Percentiles rank a stretch among this genome's conserved stretches.
phyloP scores from a whole-genome alignment of 192 early-diverging fungal species.

The Umbelopsis sp. region DNA sequence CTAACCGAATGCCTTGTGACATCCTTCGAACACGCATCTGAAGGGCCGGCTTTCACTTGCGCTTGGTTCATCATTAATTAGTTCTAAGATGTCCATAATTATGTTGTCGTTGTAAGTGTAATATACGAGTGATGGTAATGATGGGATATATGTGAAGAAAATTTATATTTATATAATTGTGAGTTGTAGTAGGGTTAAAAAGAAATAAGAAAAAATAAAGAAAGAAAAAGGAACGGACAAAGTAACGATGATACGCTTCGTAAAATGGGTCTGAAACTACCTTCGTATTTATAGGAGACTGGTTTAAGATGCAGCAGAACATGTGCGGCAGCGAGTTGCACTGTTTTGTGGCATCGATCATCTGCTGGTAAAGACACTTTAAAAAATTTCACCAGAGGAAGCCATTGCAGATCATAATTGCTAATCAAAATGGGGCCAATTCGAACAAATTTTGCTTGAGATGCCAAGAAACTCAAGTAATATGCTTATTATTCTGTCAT shows the following conservation, averaged over 20 bases:
- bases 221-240: background rate
- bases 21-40: constrained; percentile 59
- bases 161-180: constrained; percentile 1
- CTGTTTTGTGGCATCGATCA: constrained; percentile 5
- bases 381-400: background rate
- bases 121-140: background rate
- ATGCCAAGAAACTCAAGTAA: no score
- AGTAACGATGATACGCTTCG: constrained; percentile 5
- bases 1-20: constrained; percentile 65
- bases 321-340: background rate
- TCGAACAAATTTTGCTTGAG: no score
- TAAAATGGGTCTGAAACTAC: background rate
- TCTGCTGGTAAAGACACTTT: background rate
- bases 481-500: no score
- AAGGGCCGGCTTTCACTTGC: constrained; percentile 55
- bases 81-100: constrained; percentile 46
- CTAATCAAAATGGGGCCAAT: no score
- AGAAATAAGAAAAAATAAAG: constrained; percentile 21
- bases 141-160: background rate
- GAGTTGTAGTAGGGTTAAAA: background rate
- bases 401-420: no score
- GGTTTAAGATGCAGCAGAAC: background rate
- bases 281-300: constrained; percentile 15
- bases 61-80: constrained; percentile 52
- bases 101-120: background rate